phyloP scores from a whole-genome alignment of 108 stramenopile genomes.

The Schizochytrium sp. region DNA sequence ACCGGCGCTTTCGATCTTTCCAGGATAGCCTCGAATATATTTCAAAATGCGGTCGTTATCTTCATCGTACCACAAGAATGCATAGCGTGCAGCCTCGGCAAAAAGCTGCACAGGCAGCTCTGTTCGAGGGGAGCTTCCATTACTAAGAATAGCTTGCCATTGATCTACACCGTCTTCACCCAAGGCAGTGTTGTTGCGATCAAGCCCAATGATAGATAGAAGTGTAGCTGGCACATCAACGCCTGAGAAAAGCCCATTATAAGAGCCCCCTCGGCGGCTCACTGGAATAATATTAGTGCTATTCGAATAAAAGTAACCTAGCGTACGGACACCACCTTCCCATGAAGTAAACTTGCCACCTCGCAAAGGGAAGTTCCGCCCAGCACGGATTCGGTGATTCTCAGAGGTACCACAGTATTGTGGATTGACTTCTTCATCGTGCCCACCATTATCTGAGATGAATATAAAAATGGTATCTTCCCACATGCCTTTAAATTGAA shows the following conservation, averaged over 20 bases:
- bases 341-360: slow-evolving; percentile 12
- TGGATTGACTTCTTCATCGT: neutral
- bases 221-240: neutral
- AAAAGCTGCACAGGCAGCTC: neutral
- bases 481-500: neutral
- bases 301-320: neutral
- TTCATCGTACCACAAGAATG: neutral
- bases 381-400: neutral
- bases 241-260: neutral
- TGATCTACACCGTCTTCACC: neutral
- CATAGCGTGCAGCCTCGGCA: neutral
- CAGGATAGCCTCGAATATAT: slow-evolving; percentile 9
- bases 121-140: neutral
- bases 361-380: slow-evolving; percentile 10
- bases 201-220: neutral
- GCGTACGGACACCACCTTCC: neutral
- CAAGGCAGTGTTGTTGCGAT: neutral
- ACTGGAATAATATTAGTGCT: slow-evolving; percentile 18
- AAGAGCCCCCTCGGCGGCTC: neutral
- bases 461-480: slow-evolving; percentile 3
- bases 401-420: neutral
- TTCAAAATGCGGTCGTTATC: neutral
- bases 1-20: neutral
- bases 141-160: neutral
- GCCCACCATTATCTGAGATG: slow-evolving; percentile 18